Conservation (phyloP, 208 protist genomes). For the Leishmania braziliensis region DNA sequence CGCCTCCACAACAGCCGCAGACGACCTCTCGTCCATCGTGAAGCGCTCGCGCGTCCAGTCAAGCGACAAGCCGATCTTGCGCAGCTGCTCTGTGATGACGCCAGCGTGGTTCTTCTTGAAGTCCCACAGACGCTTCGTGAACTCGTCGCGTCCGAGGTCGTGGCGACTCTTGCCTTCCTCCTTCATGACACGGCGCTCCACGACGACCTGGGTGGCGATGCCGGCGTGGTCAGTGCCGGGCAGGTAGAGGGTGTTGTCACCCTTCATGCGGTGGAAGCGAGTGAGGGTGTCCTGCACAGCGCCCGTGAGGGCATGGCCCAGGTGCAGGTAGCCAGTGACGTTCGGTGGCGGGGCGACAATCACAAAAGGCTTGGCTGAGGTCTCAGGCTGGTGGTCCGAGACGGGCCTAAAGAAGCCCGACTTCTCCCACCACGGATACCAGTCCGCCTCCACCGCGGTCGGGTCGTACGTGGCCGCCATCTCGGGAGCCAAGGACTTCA, state of each 20-base stretch:
- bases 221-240: conserved; percentile 99
- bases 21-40: conserved; percentile 97
- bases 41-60: conserved; percentile 99
- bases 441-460: conserved; percentile 94
- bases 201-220: conserved; percentile 99
- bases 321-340: conserved; percentile 99
- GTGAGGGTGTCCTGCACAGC: conserved; percentile 96
- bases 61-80: conserved; percentile 95
- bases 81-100: conserved; percentile 97
- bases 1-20: conserved; percentile 94
- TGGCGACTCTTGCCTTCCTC: conserved; percentile 90
- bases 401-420: conserved; percentile 95
- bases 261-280: conserved; percentile 97
- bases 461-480: conserved; percentile 94
- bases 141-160: conserved; percentile 97
- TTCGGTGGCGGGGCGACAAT: conserved; percentile 99
- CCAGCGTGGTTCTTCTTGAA: conserved; percentile 98
- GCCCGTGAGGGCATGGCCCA: conserved; percentile 99
- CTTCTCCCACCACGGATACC: conserved; percentile 99
- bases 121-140: conserved; percentile 96
- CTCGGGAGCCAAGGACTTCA: conserved; percentile 80
- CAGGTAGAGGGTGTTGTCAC: conserved; percentile 97
- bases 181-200: conserved; percentile 96
- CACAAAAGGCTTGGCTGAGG: conserved; percentile 88
- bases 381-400: conserved; percentile 66